Evolutionary conservation across 2,329 filamentous ascomycete genomes (phyloP), one percentile per base, ranked within the genome.

Genomic region (Sporothrix curviconia): DNA sequence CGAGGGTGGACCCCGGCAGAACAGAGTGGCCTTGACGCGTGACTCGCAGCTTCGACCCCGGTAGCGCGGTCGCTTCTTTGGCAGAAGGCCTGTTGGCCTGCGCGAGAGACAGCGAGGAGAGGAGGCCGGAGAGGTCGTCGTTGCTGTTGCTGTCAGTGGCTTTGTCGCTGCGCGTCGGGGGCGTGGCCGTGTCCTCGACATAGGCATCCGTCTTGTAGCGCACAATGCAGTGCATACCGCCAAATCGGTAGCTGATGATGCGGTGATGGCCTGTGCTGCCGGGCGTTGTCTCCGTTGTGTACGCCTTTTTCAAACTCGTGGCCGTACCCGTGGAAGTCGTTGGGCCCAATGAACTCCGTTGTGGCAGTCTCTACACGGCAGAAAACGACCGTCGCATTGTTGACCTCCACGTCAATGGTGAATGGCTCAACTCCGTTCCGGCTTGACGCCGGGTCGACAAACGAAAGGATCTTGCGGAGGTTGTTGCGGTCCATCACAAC

Each of bases 401-500:
- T 63, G 4, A 73, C 58, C 59, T 79, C 76, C 28, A 75, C 65
- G 1, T 68, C 57, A 40, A 79, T 75, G n/a, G 66, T 69, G 60
- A 78, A 78, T 5, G 64, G 9, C 14, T 73, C 66, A 32, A 67
- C 59, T 4, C 43, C 25, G 28, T 47, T 19, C 4, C 25, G 14
- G 25, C n/a, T 32, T 40, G 63, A 59, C 7, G 17, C 52, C 1
- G 69, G 68, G 34, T 72, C 65, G 50, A 77, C 59, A 59, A 79
- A 77, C 2, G 68, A 67, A 1, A 79, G 67, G 19, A 79, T 72
- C 63, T 79, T 79, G 30, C 76, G 73, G 52, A 79, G 70, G 52
- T 75, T 78, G 64, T 76, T 77, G 30, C 74, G 66, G 60, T 78
- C 76, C 3, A 71, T 75, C 19, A 79, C 67, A 11, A 79, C 57